These are phyloP conservation scores for Onygena corvina DNA, from an alignment of 2,329 filamentous ascomycete genomes.

Conservation along the genomic window DNA sequence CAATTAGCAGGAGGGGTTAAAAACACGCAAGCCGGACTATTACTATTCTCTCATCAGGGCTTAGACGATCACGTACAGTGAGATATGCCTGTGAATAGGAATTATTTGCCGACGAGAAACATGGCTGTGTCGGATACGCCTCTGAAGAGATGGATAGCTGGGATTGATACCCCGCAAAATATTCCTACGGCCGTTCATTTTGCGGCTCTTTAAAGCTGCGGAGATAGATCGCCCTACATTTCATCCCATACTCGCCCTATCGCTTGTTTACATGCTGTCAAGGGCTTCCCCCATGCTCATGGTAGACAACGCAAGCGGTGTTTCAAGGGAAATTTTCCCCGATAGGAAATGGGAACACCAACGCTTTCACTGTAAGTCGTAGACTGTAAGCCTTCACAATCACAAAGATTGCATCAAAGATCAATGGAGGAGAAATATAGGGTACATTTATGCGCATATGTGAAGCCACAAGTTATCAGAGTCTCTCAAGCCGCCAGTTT, in stretches of 20 bases:
- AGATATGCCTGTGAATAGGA: background rate
- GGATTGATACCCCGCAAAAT: background rate
- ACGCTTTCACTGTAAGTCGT: too few relatives aligned
- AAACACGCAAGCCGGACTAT: constrained; percentile 4
- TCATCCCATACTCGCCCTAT: background rate
- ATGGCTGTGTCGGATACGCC: background rate
- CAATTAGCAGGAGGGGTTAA: background rate
- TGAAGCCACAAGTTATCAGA: too few relatives aligned
- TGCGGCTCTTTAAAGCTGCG: constrained; percentile 1
- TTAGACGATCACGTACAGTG: background rate
- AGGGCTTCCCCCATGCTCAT: too few relatives aligned
- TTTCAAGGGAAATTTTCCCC: background rate
- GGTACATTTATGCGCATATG: too few relatives aligned
- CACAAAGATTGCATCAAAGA: too few relatives aligned
- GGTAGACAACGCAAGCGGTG: too few relatives aligned
- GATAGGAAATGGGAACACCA: background rate
- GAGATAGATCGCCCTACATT: background rate
- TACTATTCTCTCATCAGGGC: background rate
- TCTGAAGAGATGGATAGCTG: background rate
- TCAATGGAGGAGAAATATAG: too few relatives aligned
- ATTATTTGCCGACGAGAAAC: constrained; percentile 5
- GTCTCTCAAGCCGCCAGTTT: too few relatives aligned
- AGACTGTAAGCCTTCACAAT: too few relatives aligned
- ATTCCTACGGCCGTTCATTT: background rate
- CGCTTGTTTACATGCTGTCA: too few relatives aligned